phyloP scores from a whole-genome alignment of 257 asterid genomes.

The Handroanthus guayacan region DNA sequence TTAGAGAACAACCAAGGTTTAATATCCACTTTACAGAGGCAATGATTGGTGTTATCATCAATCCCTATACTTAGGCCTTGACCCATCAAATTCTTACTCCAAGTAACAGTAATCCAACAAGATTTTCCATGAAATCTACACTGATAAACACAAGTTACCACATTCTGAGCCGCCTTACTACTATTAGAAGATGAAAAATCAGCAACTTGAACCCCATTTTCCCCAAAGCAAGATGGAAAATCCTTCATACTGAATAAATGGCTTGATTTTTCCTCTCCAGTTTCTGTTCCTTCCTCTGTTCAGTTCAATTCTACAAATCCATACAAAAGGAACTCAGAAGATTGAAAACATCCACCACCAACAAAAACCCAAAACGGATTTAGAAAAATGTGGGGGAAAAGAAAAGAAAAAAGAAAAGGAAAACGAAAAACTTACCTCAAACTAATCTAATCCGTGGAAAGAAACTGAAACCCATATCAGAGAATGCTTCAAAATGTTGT shows the following conservation, averaged over 20 bases:
- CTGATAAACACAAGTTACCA: constrained; percentile 41
- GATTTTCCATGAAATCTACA: constrained; percentile 48
- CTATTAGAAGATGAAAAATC: constrained; percentile 41
- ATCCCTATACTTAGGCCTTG: constrained; percentile 49
- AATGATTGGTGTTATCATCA: constrained; percentile 42
- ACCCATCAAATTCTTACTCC: constrained; percentile 59
- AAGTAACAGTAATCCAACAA: constrained; percentile 47
- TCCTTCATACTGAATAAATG: constrained; percentile 44
- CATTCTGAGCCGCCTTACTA: constrained; percentile 40
- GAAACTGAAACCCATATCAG: constrained; percentile 36
- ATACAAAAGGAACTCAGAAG: constrained; percentile 1
- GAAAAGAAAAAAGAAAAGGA: too few species aligned
- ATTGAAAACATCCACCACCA: not conserved
- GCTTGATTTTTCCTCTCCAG: constrained; percentile 1
- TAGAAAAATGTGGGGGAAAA: too few species aligned
- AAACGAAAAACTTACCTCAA: constrained; percentile 45
- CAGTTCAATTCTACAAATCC: constrained; percentile 38
- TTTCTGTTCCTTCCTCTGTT: not conserved
- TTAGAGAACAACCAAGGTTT: constrained; percentile 54
- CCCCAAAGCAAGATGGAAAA: constrained; percentile 61
- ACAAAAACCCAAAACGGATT: not conserved
- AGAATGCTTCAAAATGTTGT: constrained; percentile 31
- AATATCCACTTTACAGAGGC: constrained; percentile 48
- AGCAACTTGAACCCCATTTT: constrained; percentile 58
- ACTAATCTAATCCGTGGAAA: constrained; percentile 31